These are phyloP conservation scores for Trypanosoma vivax DNA, from an alignment of 208 protist genomes.

Conservation along the genomic window DNA sequence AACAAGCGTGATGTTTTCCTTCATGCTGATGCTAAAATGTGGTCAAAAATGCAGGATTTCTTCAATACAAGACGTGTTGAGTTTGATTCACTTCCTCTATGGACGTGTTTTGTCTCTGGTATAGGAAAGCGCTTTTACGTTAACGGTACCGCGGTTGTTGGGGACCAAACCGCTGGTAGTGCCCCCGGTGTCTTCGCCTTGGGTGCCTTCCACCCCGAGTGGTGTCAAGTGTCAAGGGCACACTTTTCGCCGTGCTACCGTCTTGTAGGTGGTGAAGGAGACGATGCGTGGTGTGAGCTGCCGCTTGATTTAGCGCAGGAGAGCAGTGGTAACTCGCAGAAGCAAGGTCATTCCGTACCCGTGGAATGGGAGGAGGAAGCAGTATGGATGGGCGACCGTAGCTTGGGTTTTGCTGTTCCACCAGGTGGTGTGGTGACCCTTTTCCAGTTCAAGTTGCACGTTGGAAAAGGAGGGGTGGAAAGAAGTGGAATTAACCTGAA, in stretches of 20 bases:
- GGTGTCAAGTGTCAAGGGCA: constrained; percentile 23
- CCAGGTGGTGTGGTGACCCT: constrained; percentile 27
- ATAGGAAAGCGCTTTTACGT: constrained; percentile 53
- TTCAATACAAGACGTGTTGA: constrained; percentile 15
- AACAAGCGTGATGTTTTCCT: constrained; percentile 41
- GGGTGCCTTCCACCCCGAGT: too few relatives aligned
- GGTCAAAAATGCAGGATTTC: constrained; percentile 38
- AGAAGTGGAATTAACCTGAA: neutral
- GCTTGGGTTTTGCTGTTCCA: constrained; percentile 31
- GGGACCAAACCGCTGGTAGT: neutral
- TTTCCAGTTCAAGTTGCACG: constrained; percentile 28
- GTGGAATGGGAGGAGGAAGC: constrained; percentile 12
- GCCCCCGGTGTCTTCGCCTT: too few relatives aligned
- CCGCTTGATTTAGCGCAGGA: neutral
- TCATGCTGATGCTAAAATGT: constrained; percentile 40
- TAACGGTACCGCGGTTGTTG: constrained; percentile 27
- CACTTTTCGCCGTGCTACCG: constrained; percentile 14
- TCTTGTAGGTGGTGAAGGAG: neutral
- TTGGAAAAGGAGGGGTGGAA: neutral
- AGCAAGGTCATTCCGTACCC: neutral
- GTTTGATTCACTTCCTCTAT: constrained; percentile 21
- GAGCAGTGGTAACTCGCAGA: neutral
- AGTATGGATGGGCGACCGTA: constrained; percentile 63
- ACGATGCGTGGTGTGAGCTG: constrained; percentile 1
- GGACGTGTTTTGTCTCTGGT: constrained; percentile 44